Base-by-base conservation (phyloP, 805 yeast genomes). In the Geotrichum ghanense region DNA sequence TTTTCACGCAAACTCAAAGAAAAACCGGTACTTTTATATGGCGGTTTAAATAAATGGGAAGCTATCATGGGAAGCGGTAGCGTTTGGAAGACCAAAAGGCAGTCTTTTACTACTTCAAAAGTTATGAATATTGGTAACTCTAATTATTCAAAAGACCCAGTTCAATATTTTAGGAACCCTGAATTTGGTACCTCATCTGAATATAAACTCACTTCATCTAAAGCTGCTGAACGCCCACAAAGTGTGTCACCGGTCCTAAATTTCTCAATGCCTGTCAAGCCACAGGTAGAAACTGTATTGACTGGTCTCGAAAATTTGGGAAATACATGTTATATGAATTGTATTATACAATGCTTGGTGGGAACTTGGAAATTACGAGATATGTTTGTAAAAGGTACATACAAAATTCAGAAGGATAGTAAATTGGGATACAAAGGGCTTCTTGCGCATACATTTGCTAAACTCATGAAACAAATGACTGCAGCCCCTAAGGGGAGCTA, bases 241-340 rank as follows among this genome's bases (percentile, higher is more conserved):
- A 31, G 37, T 31, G 16, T 31, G 4, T 22, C 42, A 4, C 23
- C 23, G 22, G 25, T 24, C 17, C 21, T 21, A n/a, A 39, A 9
- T 17, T 39, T 20, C 21, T 5, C 25, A 7, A 9, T 22, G 19
- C 42, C 42, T 19, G 25, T 22, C 14, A 17, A 17, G 22, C 16
- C 23, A 4, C 42, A 39, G 42, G 14, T n/a, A 20, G 45, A 64
- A 22, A 64, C 68, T 47, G 72, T 79, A 44, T 68, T 78, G 17
- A 78, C 88, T 0, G 97, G 97, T 0, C 68, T 89, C 4, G 69
- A 72, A 10, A 89, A 89, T 60, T 67, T 89, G 51, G 95, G 96
- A 2, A 90, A 90, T 57, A 83, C 95, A 0, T 89, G 97, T 62
- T 89, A 89, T 63, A 83, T 89, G 88, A 89, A 89, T 64, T 83